Percentiles rank a stretch among this genome's conserved stretches.
Conservation (phyloP, 2,329 filamentous ascomycete genomes). For the Xylariaceae sp. region DNA sequence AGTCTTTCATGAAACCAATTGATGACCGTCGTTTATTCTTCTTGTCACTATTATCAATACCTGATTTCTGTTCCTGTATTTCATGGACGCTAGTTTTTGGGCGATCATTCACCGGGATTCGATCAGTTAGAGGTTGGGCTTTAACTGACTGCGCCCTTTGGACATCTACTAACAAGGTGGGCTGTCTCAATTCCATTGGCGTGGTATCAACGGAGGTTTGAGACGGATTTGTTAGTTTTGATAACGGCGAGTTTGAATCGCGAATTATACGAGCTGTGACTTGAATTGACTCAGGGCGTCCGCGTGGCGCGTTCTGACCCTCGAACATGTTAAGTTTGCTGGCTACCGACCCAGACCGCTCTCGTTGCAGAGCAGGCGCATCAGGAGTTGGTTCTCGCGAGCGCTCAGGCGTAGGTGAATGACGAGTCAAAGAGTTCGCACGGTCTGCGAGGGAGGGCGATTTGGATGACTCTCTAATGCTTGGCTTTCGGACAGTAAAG, state of each 20-base stretch:
- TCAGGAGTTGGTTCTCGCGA: conserved; percentile 37
- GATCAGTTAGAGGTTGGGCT: conserved; percentile 37
- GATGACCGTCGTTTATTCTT: conserved; percentile 59
- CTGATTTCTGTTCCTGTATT: conserved; percentile 48
- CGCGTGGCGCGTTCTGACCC: conserved; percentile 47
- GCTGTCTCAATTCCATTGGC: conserved; percentile 62
- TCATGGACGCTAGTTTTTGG: conserved; percentile 56
- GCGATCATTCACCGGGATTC: conserved; percentile 33
- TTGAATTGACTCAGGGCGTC: conserved; percentile 77
- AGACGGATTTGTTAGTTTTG: conserved; percentile 48
- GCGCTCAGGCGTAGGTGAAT: conserved; percentile 32
- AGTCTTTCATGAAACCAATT: conserved; percentile 63
- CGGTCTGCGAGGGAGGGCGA: conserved; percentile 46
- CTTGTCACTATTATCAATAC: conserved; percentile 42
- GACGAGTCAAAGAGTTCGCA: conserved; percentile 42
- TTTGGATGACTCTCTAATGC: conserved; percentile 40
- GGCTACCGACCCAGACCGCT: conserved; percentile 60
- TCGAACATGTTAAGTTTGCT: conserved; percentile 64
- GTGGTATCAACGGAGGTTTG: conserved; percentile 52
- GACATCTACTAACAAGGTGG: conserved; percentile 64
- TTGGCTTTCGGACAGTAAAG: conserved; percentile 51
- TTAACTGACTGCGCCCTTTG: conserved; percentile 48
- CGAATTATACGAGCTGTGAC: conserved; percentile 85
- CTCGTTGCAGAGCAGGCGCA: conserved; percentile 40
- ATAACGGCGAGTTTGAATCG: conserved; percentile 56